A percentile compares a stretch with the other conserved stretches of the same genome.
Conservation (phyloP, 108 stramenopile species). For the Fistulifera pelliculosa region DNA sequence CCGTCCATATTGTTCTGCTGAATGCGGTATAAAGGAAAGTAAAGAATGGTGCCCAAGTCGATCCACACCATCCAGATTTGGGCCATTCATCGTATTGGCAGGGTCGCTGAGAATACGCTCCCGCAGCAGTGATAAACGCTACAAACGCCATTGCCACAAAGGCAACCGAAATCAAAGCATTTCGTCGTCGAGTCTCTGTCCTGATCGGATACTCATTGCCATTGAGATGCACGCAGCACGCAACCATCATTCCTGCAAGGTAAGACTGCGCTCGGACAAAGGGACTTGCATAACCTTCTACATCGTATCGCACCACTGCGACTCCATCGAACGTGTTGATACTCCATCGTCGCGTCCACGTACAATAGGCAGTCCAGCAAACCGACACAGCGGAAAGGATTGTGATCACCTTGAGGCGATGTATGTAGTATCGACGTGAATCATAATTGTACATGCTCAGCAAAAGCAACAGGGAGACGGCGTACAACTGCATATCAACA, state of each 20-base stretch:
- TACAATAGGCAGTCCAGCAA: slow-evolving; percentile 13
- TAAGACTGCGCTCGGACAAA: slow-evolving; percentile 44
- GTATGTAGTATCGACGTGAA: too few relatives aligned
- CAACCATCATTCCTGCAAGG: slow-evolving; percentile 38
- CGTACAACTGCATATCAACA: slow-evolving; percentile 41
- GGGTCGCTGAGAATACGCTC: slow-evolving; percentile 33
- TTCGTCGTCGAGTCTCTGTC: slow-evolving; percentile 6
- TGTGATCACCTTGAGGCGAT: neutral
- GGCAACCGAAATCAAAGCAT: slow-evolving; percentile 2
- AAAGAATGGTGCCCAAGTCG: slow-evolving; percentile 16
- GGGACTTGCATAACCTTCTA: slow-evolving; percentile 47
- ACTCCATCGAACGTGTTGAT: slow-evolving; percentile 47
- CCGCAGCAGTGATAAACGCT: slow-evolving; percentile 29
- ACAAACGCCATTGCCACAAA: slow-evolving; percentile 15
- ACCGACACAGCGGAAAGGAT: slow-evolving; percentile 13
- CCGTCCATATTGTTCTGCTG: slow-evolving; percentile 30
- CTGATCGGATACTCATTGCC: slow-evolving; percentile 4
- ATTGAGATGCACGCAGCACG: neutral
- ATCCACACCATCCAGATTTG: slow-evolving; percentile 21
- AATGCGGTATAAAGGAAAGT: slow-evolving; percentile 31
- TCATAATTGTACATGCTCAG: neutral
- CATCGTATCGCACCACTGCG: slow-evolving; percentile 31
- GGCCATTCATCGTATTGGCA: slow-evolving; percentile 42
- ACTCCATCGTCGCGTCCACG: slow-evolving; percentile 32
- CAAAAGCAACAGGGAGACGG: slow-evolving; percentile 12